Conservation (phyloP, 2,329 filamentous ascomycete species). For the Tetracladium maxilliforme region DNA sequence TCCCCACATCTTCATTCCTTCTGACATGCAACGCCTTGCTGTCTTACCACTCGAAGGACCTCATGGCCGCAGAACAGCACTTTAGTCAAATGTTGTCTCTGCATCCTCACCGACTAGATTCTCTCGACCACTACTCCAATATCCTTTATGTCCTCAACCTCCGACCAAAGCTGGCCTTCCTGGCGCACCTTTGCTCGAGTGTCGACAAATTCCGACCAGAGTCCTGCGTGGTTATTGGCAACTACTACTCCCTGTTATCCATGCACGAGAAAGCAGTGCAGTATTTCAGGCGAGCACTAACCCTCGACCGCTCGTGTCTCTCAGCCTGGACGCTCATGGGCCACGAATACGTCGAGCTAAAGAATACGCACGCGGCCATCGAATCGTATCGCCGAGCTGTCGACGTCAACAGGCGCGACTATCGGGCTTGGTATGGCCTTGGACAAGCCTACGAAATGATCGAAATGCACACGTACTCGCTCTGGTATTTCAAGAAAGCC, state of each 20-base stretch:
- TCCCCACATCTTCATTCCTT: slow-evolving; percentile 78
- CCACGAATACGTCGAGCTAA: slow-evolving; percentile 96
- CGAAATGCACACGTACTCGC: slow-evolving; percentile 92
- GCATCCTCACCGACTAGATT: slow-evolving; percentile 64
- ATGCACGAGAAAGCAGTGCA: slow-evolving; percentile 97
- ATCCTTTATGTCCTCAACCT: slow-evolving; percentile 88
- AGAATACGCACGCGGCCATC: slow-evolving; percentile 95
- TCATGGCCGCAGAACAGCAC: slow-evolving; percentile 51
- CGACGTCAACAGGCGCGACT: slow-evolving; percentile 90
- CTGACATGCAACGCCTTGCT: slow-evolving; percentile 80
- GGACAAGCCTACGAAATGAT: slow-evolving; percentile 96
- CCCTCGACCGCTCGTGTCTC: slow-evolving; percentile 76
- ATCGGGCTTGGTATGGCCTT: slow-evolving; percentile 93
- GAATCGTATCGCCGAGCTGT: slow-evolving; percentile 93
- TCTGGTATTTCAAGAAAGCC: slow-evolving; percentile 96
- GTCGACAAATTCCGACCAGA: slow-evolving; percentile 95
- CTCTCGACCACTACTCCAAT: slow-evolving; percentile 91
- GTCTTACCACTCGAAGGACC: slow-evolving; percentile 78
- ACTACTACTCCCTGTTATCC: slow-evolving; percentile 90
- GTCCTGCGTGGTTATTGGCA: slow-evolving; percentile 91
- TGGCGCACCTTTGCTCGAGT: slow-evolving; percentile 79
- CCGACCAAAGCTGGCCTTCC: slow-evolving; percentile 77
- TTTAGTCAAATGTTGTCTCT: slow-evolving; percentile 70
- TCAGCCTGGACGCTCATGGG: slow-evolving; percentile 98
- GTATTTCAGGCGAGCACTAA: slow-evolving; percentile 88